Evolutionary conservation across 192 early-diverging fungal species (phyloP).

Genomic region (Coemansia pectinata): DNA sequence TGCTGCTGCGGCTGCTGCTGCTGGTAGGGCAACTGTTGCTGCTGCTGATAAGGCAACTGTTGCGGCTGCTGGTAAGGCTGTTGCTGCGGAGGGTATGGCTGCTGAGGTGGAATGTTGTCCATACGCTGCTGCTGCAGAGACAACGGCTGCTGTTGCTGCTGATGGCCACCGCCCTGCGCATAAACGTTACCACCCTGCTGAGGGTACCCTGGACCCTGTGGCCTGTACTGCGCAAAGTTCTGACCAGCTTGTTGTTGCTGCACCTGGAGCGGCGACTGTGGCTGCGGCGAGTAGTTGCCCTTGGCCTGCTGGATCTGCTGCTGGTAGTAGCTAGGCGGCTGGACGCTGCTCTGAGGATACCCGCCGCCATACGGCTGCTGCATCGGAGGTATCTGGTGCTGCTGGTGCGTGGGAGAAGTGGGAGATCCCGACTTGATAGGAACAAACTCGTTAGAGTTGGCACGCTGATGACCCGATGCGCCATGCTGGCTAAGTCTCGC

Average conservation of each 20-base stretch:
- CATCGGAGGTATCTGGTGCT: constrained; percentile 27
- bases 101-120: constrained; percentile 12
- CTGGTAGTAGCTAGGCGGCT: constrained; percentile 52
- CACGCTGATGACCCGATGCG: constrained; percentile 32
- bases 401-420: constrained; percentile 20
- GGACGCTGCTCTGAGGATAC: constrained; percentile 51
- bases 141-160: constrained; percentile 44
- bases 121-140: constrained; percentile 19
- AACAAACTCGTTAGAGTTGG: constrained; percentile 51
- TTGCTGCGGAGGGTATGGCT: constrained; percentile 33
- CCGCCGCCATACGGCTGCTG: constrained; percentile 26
- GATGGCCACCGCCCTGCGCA: constrained; percentile 6
- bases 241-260: constrained; percentile 11
- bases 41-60: constrained; percentile 45
- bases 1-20: constrained; percentile 21
- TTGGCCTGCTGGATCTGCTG: constrained; percentile 56
- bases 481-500: constrained; percentile 26
- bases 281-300: constrained; percentile 26
- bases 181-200: constrained; percentile 25
- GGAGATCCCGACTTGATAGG: constrained; percentile 38
- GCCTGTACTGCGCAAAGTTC: background rate
- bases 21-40: constrained; percentile 28
- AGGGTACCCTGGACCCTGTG: background rate
- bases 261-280: constrained; percentile 10
- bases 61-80: constrained; percentile 44